Conservation (phyloP, 129 eudicot species). For the Pseudognaphalium luteoalbum region DNA sequence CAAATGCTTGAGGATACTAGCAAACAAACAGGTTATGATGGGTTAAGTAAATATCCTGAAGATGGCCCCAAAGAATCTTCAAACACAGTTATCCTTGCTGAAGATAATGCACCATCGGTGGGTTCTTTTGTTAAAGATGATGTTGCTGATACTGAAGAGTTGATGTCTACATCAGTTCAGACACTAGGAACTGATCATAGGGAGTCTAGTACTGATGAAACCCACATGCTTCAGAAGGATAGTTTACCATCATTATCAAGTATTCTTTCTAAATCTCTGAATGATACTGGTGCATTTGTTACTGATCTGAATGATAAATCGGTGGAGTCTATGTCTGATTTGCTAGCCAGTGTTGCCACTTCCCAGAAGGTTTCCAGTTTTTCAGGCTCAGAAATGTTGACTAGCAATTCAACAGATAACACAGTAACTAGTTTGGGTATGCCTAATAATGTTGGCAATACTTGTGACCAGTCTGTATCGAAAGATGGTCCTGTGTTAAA, state of each 20-base stretch:
- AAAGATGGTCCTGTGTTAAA: conserved; percentile 30
- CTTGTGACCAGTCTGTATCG: conserved; percentile 27
- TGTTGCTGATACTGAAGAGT: conserved; percentile 24
- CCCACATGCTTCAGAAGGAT: conserved; percentile 14
- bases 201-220: conserved; percentile 19
- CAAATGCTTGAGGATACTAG: conserved; percentile 21
- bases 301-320: conserved; percentile 30
- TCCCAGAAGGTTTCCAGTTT: conserved; percentile 26
- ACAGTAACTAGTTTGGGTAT: conserved; percentile 20
- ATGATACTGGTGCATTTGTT: conserved; percentile 20
- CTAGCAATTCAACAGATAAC: conserved; percentile 26
- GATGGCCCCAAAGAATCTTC: conserved; percentile 29
- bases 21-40: conserved; percentile 30
- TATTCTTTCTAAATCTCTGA: conserved; percentile 21
- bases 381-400: conserved; percentile 18
- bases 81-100: background rate
- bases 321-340: conserved; percentile 32
- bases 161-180: conserved; percentile 17
- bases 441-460: conserved; percentile 19
- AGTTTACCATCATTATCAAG: conserved; percentile 18
- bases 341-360: conserved; percentile 26
- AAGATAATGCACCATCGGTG: conserved; percentile 12
- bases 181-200: conserved; percentile 18
- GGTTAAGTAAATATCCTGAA: conserved; percentile 17
- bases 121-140: conserved; percentile 28